Conservation (phyloP, 345 rosid species). For the Noccaea caerulescens region DNA sequence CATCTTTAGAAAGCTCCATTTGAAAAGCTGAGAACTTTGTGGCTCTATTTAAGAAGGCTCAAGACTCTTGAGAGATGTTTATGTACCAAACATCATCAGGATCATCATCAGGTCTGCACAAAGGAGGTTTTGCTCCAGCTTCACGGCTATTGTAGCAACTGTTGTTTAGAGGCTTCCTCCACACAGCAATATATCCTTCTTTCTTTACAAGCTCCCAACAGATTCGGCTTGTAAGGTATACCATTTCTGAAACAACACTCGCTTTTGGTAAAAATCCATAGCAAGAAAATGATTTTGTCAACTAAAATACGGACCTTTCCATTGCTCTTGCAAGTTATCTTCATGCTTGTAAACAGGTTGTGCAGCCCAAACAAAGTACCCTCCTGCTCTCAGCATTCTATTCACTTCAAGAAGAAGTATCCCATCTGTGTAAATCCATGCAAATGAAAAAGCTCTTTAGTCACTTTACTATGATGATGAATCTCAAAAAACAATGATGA, state of each 20-base stretch:
- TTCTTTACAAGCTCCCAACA: conserved; percentile 69
- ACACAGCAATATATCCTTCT: conserved; percentile 62
- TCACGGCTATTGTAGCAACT: conserved; percentile 57
- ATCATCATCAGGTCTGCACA: conserved; percentile 56
- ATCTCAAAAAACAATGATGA: background rate
- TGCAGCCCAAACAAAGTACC: conserved; percentile 72
- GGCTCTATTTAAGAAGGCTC: background rate
- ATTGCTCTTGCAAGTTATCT: conserved; percentile 53
- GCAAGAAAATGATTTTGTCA: background rate
- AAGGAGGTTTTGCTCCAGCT: conserved; percentile 53
- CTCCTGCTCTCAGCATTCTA: conserved; percentile 70
- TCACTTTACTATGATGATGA: background rate
- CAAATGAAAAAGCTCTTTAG: conserved; percentile 13
- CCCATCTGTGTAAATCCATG: conserved; percentile 51
- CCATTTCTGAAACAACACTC: conserved; percentile 53
- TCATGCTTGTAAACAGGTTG: conserved; percentile 61
- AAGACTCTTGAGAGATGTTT: conserved; percentile 5
- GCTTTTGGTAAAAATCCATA: conserved; percentile 1
- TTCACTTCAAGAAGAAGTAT: conserved; percentile 69
- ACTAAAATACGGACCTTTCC: conserved; percentile 51
- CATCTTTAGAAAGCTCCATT: background rate
- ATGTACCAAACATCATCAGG: conserved; percentile 66
- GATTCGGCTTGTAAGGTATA: conserved; percentile 51
- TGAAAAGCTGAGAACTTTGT: conserved; percentile 9
- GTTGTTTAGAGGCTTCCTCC: conserved; percentile 67